phyloP scores from a whole-genome alignment of 2,329 filamentous ascomycete genomes.

The Pseudogymnoascus sp. region DNA sequence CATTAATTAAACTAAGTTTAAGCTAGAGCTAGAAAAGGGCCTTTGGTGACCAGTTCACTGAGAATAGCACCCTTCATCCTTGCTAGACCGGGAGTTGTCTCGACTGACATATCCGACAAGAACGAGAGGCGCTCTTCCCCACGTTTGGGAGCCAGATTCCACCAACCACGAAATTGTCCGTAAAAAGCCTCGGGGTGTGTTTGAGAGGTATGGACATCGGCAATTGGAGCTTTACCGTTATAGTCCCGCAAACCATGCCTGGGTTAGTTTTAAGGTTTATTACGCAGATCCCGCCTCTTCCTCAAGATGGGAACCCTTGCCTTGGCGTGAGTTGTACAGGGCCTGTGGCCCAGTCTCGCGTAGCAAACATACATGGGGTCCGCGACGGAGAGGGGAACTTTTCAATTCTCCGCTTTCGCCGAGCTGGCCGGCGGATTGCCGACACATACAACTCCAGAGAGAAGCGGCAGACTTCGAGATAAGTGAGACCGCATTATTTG shows the following conservation, averaged over 20 bases:
- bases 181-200: not conserved
- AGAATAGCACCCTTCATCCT: not conserved
- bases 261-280: not conserved
- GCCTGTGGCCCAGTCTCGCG: not conserved
- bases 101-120: not conserved
- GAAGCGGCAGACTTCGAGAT: not conserved
- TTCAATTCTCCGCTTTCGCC: not conserved
- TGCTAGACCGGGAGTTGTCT: not conserved
- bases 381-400: not conserved
- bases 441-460: not conserved
- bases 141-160: not conserved
- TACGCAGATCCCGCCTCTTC: not conserved
- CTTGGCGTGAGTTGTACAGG: not conserved
- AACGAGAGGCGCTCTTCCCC: not conserved
- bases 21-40: not conserved
- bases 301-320: not conserved
- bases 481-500: no score
- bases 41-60: not conserved
- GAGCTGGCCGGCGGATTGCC: not conserved
- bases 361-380: not conserved
- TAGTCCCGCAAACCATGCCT: not conserved
- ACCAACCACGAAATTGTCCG: not conserved
- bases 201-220: not conserved
- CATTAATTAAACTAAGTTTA: not conserved
- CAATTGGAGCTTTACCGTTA: not conserved